A percentile compares a stretch with the other conserved stretches of the same genome.
Evolutionary conservation across 331 rosid species (phyloP).

Genomic region (Rhamnella rubrinervis): DNA sequence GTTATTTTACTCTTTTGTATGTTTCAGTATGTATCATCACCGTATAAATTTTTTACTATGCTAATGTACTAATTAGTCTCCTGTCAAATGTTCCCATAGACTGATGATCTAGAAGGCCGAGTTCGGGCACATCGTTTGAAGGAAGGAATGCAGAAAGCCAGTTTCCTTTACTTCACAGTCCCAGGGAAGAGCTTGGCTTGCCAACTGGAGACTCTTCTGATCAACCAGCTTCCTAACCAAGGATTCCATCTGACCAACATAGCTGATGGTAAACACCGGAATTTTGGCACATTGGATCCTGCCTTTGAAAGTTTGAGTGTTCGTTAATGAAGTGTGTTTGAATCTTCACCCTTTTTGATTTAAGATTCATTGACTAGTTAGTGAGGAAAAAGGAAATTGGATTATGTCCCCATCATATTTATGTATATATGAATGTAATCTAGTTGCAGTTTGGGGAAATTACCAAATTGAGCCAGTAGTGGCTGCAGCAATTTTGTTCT

Average conservation of each 20-base stretch:
- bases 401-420: conserved; percentile 7
- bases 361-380: neutral
- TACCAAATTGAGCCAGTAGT: conserved; percentile 21
- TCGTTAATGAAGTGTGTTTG: conserved; percentile 17
- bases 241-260: conserved; percentile 66
- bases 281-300: conserved; percentile 69
- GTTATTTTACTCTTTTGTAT: neutral
- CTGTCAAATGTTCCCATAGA: conserved; percentile 35
- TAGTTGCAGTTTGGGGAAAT: conserved; percentile 3
- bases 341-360: conserved; percentile 12
- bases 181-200: conserved; percentile 83
- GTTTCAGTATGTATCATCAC: neutral
- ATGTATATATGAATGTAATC: conserved; percentile 5
- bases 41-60: neutral
- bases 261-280: conserved; percentile 86
- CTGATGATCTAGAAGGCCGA: conserved; percentile 83
- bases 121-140: conserved; percentile 62
- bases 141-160: conserved; percentile 66
- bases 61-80: neutral
- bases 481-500: conserved; percentile 63
- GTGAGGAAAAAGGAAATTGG: conserved; percentile 2
- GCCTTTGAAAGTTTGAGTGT: conserved; percentile 37
- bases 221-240: conserved; percentile 72
- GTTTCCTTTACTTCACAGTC: conserved; percentile 68
- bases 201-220: conserved; percentile 87